Evolutionary conservation across 257 asterid species (phyloP), one percentile per base, ranked within the genome.

Genomic region (Mentha longifolia): DNA sequence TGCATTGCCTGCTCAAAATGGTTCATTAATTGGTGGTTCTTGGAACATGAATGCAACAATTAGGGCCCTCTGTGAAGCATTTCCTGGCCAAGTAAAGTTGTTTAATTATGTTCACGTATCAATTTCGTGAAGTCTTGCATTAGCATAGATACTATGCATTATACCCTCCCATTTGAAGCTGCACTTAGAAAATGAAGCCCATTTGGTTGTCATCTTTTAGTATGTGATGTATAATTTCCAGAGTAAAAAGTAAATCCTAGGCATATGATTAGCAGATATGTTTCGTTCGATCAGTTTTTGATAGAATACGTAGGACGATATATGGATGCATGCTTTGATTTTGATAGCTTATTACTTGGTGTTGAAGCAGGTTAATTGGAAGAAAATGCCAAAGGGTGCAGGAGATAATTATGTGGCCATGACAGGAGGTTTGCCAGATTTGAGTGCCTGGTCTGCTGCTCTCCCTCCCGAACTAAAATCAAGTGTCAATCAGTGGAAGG

Each of bases 381-480:
- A 80, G 78, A 80, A 71, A 80, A 73, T 80, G 85, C 75, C 85
- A 13, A 61, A 55, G 31, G 71, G 70, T 55, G 81, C 87, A n/a
- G 94, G 94, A 35, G 94, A 83, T 75, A 91, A 91, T 83, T 88
- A 78, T 76, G 77, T 91, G 41, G 97, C 95, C 39, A 75, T 88
- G 13, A 91, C 97, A 8, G 96, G 97, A 46, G 67, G 80, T 70
- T 74, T 84, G 70, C 92, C 89, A 33, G 89, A 91, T 73, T 70
- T 79, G 64, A 46, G 72, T 56, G 16, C 82, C 15, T 88, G 97
- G 97, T 68, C 91, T 61, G 83, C 83, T 70, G 65, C 82, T 78
- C 83, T 91, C 60, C 96, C 96, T 3, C 42, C 64, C 57, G 81
- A 63, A 52, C 75, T 88, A 57, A 80, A 80, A 17, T 72, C 84